Percentiles rank a stretch among this genome's conserved stretches.
These are phyloP conservation scores for Eimeria necatrix DNA, from an alignment of 169 alveolate genomes.

Conservation along the genomic window DNA sequence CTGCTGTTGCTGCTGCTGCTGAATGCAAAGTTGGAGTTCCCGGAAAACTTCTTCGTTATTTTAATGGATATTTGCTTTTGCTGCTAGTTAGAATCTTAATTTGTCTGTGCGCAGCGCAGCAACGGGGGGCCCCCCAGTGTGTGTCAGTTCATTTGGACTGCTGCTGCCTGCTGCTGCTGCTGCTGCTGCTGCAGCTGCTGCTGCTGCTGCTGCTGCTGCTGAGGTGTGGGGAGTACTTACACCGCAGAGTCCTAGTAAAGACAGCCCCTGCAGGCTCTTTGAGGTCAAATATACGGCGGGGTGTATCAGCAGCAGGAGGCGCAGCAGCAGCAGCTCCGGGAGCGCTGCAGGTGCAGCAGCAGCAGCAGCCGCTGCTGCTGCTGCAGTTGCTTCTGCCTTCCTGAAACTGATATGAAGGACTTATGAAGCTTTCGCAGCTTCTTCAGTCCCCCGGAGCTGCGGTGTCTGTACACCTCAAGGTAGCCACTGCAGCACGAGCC, in stretches of 20 bases:
- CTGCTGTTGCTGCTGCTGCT: not conserved
- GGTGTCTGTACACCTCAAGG: not conserved
- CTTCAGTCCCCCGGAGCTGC: no score
- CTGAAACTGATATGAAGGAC: not conserved
- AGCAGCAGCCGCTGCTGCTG: not conserved
- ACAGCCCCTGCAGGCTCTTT: no score
- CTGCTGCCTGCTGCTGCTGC: not conserved
- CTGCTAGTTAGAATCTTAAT: not conserved
- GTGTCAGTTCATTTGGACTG: not conserved
- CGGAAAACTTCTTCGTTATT: no score
- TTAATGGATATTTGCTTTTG: not conserved
- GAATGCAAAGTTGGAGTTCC: not conserved
- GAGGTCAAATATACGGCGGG: no score
- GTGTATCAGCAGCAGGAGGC: not conserved
- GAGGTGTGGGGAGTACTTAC: not conserved
- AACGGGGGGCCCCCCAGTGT: not conserved
- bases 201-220: slow-evolving; percentile 26
- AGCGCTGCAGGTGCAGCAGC: not conserved
- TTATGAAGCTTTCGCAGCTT: not conserved
- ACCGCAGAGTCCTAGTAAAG: no score
- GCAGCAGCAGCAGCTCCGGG: not conserved
- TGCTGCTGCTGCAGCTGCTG: not conserved
- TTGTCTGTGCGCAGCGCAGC: not conserved
- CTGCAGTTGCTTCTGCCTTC: not conserved
- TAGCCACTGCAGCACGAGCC: not conserved